Base-by-base conservation (phyloP, 2,329 filamentous ascomycete genomes). In the Macrophomina pseudophaseolina region DNA sequence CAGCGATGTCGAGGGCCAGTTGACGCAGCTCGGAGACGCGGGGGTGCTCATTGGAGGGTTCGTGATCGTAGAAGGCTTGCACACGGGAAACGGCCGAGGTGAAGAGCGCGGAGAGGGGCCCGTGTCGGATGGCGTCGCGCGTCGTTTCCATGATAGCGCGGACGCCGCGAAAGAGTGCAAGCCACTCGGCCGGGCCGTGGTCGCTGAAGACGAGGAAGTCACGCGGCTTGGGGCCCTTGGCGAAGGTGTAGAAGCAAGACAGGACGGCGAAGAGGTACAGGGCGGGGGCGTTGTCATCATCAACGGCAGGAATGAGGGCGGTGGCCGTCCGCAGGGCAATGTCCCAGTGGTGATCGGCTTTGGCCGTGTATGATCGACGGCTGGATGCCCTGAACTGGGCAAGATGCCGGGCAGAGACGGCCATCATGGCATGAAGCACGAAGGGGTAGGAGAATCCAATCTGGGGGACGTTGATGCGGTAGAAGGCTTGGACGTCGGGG, bases 351-450 rank as follows among this genome's bases (percentile, higher is more conserved):
- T 38, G n/a, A n/a, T 53, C 30, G n/a, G 58, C 58, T 16, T 54
- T 49, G 30, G 35, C n/a, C 5, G n/a, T 18, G 58, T 62, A 66
- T 9, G 44, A 66, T 18, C 33, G 35, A 5, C 53, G 53, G 4
- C 46, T 44, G 5, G 18, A 30, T 14, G 30, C 14, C 14, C 59
- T 44, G 28, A 62, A 63, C 4, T 62, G 56, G 30, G 56, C 40
- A 9, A 82, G 69, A 65, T 84, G 82, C n/a, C 83, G 71, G 7
- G 82, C 80, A 5, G 81, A 76, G 12, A 83, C 69, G 7, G 81
- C 80, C 6, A 83, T 73, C 16, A 82, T 71, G 35, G 76, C 78
- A 65, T 83, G 78, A 8, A 84, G 72, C n/a, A 83, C 73, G 52
- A 81, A 83, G 2, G 79, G 75, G 68, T 80, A 76, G 9, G 78